A percentile compares a stretch with the other conserved stretches of the same genome.
phyloP scores from a whole-genome alignment of 805 yeast species.

The Candida yuanshanica region DNA sequence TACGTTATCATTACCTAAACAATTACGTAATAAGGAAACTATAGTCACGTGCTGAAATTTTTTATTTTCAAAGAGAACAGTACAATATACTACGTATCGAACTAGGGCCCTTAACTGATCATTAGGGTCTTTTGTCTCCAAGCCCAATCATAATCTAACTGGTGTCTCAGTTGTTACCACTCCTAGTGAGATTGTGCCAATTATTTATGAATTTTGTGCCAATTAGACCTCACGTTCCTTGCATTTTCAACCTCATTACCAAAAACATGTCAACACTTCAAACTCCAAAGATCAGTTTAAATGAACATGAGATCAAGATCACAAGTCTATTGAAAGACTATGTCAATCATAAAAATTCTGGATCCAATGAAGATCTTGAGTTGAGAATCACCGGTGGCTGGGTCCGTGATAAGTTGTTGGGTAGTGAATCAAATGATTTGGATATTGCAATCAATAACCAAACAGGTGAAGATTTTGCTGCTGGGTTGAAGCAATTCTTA shows the following conservation, averaged over 20 bases:
- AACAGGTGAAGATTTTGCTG: constrained; percentile 85
- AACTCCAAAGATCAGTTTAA: constrained; percentile 26
- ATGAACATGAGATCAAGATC: constrained; percentile 38
- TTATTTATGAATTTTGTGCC: not conserved
- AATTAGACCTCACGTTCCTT: not conserved
- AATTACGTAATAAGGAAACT: no score
- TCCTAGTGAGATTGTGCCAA: no score
- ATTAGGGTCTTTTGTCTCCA: no score
- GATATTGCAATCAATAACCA: constrained; percentile 85
- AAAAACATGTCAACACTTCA: not conserved
- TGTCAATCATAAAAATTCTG: constrained; percentile 16
- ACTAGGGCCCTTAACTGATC: no score
- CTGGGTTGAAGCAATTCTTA: constrained; percentile 49
- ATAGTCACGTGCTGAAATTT: no score
- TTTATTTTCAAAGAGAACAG: no score
- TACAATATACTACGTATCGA: no score
- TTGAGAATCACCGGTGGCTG: constrained; percentile 94
- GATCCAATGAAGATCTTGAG: constrained; percentile 31
- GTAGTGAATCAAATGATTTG: constrained; percentile 74
- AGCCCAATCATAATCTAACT: no score
- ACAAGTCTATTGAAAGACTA: constrained; percentile 35
- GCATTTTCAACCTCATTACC: not conserved
- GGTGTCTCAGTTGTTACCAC: no score
- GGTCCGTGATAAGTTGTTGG: constrained; percentile 92
- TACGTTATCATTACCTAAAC: no score